phyloP scores from a whole-genome alignment of 1,284 basidiomycete genomes.

The Porphyrellus sp. region DNA sequence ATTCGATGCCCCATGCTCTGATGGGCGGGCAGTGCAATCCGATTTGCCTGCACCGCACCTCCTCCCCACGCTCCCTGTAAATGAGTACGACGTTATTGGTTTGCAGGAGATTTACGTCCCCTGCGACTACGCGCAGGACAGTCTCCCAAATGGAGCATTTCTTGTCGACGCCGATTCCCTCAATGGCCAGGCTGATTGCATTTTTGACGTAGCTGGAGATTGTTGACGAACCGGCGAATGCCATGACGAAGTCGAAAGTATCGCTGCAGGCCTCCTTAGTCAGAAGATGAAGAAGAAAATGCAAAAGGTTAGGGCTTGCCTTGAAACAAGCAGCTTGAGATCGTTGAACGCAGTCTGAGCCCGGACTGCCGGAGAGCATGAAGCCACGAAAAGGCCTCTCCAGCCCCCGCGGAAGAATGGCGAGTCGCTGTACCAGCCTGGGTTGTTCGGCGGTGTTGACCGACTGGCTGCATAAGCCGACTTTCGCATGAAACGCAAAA shows the following conservation, averaged over 20 bases:
- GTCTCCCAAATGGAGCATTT: slow-evolving; percentile 1
- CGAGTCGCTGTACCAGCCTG: not conserved
- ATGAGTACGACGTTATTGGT: not conserved
- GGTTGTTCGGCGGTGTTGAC: not conserved
- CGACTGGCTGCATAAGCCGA: not conserved
- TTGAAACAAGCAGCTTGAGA: not conserved
- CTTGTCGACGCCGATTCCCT: slow-evolving; percentile 1
- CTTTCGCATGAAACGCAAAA: not conserved
- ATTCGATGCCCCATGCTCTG: slow-evolving; percentile 4
- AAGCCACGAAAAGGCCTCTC: not conserved
- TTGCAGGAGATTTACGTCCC: not conserved
- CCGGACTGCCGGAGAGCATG: not conserved
- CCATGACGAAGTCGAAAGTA: not conserved
- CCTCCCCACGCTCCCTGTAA: not conserved
- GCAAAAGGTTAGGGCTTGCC: too few species aligned
- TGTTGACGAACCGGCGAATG: not conserved
- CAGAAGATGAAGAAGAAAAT: too few species aligned
- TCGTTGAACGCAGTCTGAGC: not conserved
- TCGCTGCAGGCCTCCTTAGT: not conserved
- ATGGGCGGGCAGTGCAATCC: not conserved
- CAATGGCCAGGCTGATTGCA: not conserved
- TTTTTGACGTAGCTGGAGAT: not conserved
- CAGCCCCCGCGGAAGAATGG: not conserved
- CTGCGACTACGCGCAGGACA: not conserved
- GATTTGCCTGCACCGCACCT: not conserved